A percentile compares a stretch with the other conserved stretches of the same genome.
These are phyloP conservation scores for Agroathelia rolfsii DNA, from an alignment of 1,284 basidiomycete species.

Conservation along the genomic window DNA sequence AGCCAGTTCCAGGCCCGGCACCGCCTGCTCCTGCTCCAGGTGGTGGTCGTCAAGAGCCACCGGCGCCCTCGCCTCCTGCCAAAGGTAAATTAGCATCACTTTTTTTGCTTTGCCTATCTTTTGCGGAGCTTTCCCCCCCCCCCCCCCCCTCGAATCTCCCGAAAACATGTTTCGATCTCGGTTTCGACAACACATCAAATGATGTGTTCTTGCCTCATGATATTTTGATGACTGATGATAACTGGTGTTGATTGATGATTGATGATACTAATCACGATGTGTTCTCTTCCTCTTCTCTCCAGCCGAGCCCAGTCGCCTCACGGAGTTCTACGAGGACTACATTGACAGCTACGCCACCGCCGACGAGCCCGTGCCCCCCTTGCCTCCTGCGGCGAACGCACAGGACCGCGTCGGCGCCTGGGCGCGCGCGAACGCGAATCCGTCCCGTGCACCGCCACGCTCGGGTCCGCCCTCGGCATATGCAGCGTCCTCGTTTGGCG, in stretches of 20 bases:
- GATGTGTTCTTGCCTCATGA: too few species aligned
- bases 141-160: too few species aligned
- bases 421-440: conserved; percentile 41
- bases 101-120: too few species aligned
- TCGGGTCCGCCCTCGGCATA: conserved; percentile 31
- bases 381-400: conserved; percentile 23
- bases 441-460: conserved; percentile 21
- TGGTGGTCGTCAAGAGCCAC: too few species aligned
- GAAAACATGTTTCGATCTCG: too few species aligned
- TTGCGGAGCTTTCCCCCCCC: too few species aligned
- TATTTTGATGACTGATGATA: too few species aligned
- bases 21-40: conserved; percentile 14
- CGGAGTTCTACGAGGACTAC: conserved; percentile 72
- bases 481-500: conserved; percentile 37
- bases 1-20: conserved; percentile 19
- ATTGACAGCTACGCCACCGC: conserved; percentile 51
- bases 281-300: too few species aligned
- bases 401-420: conserved; percentile 41
- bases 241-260: too few species aligned
- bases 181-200: too few species aligned
- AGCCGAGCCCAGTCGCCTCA: conserved; percentile 33
- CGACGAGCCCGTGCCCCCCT: conserved; percentile 27
- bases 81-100: conserved; percentile 30
- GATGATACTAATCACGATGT: too few species aligned
- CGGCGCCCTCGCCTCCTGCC: conserved; percentile 23